Percentiles rank a stretch among this genome's conserved stretches.
Evolutionary conservation across 208 protist genomes (phyloP).

Genomic region (Acanthamoeba castellanii): DNA sequence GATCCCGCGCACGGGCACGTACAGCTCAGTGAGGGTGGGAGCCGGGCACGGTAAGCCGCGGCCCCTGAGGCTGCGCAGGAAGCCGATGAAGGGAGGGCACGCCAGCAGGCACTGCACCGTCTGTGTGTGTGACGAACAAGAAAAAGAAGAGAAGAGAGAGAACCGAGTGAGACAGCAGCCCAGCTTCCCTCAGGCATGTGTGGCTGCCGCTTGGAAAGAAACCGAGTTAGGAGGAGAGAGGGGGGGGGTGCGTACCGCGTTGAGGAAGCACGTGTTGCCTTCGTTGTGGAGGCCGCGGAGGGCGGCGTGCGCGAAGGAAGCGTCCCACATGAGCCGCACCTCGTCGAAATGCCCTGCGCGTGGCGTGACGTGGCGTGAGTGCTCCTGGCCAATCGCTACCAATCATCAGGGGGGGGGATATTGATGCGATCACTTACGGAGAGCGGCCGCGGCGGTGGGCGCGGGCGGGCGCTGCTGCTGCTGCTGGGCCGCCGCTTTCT

Average conservation of each 20-base stretch:
- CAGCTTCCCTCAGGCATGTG: too few species aligned
- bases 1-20: neutral
- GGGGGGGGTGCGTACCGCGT: conserved; percentile 30
- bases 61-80: neutral
- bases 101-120: conserved; percentile 19
- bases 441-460: neutral
- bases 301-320: neutral
- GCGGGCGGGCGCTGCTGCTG: neutral
- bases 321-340: neutral
- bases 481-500: neutral
- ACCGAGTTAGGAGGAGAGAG: neutral
- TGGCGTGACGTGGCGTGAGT: too few species aligned
- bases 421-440: neutral
- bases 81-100: neutral
- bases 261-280: conserved; percentile 62
- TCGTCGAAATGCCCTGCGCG: conserved; percentile 15
- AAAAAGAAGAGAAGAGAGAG: too few species aligned
- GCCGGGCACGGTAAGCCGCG: neutral
- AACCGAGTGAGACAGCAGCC: too few species aligned
- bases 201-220: too few species aligned
- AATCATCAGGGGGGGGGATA: too few species aligned
- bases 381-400: neutral
- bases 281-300: conserved; percentile 44
- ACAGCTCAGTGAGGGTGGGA: conserved; percentile 3
- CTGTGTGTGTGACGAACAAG: neutral